Evolutionary conservation across 2,329 filamentous ascomycete genomes (phyloP).

Genomic region (Rhynchosporium graminicola): DNA sequence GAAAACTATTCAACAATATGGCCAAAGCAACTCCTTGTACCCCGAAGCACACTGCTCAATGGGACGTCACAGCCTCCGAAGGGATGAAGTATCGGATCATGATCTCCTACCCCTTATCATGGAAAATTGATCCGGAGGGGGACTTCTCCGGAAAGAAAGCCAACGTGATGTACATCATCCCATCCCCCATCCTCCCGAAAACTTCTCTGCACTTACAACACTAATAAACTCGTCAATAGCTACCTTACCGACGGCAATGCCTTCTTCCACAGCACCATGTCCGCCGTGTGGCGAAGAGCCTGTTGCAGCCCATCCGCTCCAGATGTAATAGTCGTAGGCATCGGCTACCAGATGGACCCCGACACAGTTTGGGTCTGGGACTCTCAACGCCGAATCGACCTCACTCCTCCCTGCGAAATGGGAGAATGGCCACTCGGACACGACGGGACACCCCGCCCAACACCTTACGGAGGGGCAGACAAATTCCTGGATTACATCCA

Average conservation of each 20-base stretch:
- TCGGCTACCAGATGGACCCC: constrained; percentile 5
- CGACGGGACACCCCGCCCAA: constrained; percentile 4
- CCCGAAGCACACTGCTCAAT: constrained; percentile 9
- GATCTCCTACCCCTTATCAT: constrained; percentile 6
- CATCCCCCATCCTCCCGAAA: too few relatives aligned
- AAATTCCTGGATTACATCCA: constrained; percentile 12
- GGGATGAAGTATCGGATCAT: constrained; percentile 8
- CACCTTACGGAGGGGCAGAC: constrained; percentile 13
- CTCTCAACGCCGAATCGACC: constrained; percentile 1
- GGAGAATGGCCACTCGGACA: constrained; percentile 5
- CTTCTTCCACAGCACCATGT: constrained; percentile 10
- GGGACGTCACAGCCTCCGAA: background rate
- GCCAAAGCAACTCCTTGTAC: background rate
- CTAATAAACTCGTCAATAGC: background rate
- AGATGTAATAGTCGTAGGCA: constrained; percentile 4
- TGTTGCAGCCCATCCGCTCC: background rate
- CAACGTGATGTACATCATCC: background rate
- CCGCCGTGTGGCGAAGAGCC: background rate
- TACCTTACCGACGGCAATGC: constrained; percentile 10
- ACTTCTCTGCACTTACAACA: background rate
- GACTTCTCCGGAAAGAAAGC: constrained; percentile 5
- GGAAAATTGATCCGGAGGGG: background rate
- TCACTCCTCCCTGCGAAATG: constrained; percentile 6
- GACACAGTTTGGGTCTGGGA: background rate
- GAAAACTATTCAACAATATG: background rate